Percentiles rank a stretch among this genome's conserved stretches.
These are phyloP conservation scores for Penicillium rolfsii DNA, from an alignment of 2,329 filamentous ascomycete species.

Conservation along the genomic window DNA sequence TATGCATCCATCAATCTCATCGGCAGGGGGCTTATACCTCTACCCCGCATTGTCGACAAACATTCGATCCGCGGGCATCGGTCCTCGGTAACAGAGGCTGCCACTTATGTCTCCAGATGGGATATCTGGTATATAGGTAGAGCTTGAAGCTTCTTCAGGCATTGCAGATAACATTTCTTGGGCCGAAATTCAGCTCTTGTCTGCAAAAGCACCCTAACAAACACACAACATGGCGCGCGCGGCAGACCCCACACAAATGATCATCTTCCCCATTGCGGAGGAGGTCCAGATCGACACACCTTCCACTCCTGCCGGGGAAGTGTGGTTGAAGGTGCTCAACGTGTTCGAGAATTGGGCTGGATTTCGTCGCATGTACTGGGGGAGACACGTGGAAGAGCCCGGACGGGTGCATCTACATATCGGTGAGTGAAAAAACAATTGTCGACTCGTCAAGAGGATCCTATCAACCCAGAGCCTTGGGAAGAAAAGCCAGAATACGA, in stretches of 20 bases:
- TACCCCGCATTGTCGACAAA: slow-evolving; percentile 23
- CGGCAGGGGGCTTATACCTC: background rate
- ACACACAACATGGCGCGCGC: slow-evolving; percentile 17
- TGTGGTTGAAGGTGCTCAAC: slow-evolving; percentile 26
- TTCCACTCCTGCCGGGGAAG: slow-evolving; percentile 45
- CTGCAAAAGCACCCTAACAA: background rate
- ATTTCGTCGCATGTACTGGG: slow-evolving; percentile 37
- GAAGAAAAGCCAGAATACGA: slow-evolving; percentile 3
- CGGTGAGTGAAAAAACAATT: slow-evolving; percentile 22
- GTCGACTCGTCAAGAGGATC: background rate
- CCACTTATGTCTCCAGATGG: background rate
- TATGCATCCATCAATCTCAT: background rate
- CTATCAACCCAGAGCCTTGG: background rate
- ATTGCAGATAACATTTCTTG: background rate
- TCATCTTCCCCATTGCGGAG: slow-evolving; percentile 48
- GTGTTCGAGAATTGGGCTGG: slow-evolving; percentile 26
- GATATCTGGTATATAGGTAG: background rate
- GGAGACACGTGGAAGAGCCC: slow-evolving; percentile 34
- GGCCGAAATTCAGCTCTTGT: too few species aligned
- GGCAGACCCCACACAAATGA: slow-evolving; percentile 29
- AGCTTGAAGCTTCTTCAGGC: background rate
- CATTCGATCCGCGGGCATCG: slow-evolving; percentile 18
- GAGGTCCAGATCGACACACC: slow-evolving; percentile 57
- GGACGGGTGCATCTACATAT: slow-evolving; percentile 38
- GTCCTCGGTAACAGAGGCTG: slow-evolving; percentile 10